A percentile compares a stretch with the other conserved stretches of the same genome.
These are phyloP conservation scores for Vigna angularis DNA, from an alignment of 306 rosid species.

Conservation along the genomic window DNA sequence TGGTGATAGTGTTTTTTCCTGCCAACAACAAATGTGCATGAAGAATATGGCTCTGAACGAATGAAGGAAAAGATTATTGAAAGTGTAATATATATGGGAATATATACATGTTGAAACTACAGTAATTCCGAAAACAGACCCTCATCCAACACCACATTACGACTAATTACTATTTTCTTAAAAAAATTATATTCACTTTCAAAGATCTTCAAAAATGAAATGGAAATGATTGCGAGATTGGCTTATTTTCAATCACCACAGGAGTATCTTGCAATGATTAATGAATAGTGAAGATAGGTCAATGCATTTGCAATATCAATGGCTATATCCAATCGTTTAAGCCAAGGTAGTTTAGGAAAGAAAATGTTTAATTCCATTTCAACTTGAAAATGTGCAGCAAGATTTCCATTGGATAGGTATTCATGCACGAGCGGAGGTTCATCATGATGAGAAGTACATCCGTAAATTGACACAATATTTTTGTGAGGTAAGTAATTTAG, in stretches of 20 bases:
- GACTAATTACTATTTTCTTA: no score
- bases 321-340: conserved; percentile 36
- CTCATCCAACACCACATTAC: no score
- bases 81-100: background rate
- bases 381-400: conserved; percentile 29
- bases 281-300: conserved; percentile 24
- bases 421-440: conserved; percentile 35
- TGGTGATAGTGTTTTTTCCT: no score
- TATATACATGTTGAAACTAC: background rate
- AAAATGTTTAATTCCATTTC: background rate
- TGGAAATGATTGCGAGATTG: no score
- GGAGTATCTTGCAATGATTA: no score
- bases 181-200: no score
- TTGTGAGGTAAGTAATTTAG: conserved; percentile 28
- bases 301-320: conserved; percentile 43
- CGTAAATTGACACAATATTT: conserved; percentile 41
- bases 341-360: conserved; percentile 15
- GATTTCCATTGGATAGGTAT: conserved; percentile 37
- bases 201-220: no score
- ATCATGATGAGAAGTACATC: background rate
- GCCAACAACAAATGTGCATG: no score
- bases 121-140: background rate
- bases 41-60: background rate
- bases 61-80: background rate
- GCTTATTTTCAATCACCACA: no score